These are phyloP conservation scores for Agrostemma githago DNA, from an alignment of 148 eudicot species.

Conservation along the genomic window DNA sequence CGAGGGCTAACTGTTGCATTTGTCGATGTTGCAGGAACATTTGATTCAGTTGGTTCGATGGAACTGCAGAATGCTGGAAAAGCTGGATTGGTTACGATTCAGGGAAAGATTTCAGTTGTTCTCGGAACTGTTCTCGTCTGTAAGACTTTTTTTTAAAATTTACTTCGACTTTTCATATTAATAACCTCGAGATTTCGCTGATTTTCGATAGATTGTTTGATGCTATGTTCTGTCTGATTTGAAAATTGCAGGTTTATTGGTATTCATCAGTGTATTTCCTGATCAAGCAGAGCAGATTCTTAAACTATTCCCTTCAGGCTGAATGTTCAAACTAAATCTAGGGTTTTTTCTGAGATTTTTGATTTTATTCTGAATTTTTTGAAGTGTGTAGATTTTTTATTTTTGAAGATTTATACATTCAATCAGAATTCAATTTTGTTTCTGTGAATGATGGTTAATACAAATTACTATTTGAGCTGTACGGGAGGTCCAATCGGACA, in stretches of 20 bases:
- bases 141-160: conserved; percentile 31
- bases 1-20: no score
- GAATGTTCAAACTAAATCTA: conserved; percentile 1
- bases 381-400: no score
- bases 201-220: not conserved
- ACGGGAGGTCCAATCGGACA: no score
- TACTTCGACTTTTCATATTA: not conserved
- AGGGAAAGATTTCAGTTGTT: conserved; percentile 89
- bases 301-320: conserved; percentile 46
- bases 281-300: conserved; percentile 78
- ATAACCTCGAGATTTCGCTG: not conserved
- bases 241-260: conserved; percentile 48
- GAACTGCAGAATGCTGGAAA: conserved; percentile 94
- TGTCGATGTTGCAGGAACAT: conserved; percentile 45
- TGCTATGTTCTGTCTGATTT: not conserved
- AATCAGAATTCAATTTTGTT: no score
- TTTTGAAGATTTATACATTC: not conserved
- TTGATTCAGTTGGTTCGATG: conserved; percentile 73
- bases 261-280: conserved; percentile 74
- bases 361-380: no score
- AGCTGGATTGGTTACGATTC: conserved; percentile 77
- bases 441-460: no score
- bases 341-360: no score
- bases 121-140: conserved; percentile 90
- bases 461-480: no score